Evolutionary conservation across 352 stramenopile species (phyloP), one percentile per base, ranked within the genome.

Genomic region (Globisporangium paroecandrum): DNA sequence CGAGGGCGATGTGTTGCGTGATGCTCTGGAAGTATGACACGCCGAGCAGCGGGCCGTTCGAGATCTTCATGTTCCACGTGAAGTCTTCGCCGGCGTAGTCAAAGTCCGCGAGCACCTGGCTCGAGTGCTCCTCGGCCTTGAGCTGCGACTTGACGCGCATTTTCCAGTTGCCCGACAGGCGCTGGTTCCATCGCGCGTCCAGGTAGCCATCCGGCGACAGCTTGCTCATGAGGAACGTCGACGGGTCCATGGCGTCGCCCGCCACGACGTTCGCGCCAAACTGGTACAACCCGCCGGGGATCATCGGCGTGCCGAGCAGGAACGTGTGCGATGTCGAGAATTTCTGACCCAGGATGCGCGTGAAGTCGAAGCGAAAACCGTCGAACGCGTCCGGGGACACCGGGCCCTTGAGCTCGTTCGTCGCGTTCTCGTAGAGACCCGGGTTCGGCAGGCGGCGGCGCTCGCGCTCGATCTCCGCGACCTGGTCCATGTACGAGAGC

Each of bases 1-100:
- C 88, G 8, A 97, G 60, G 6, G 88, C 85, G 18, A 93, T 69
- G 65, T 94, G 77, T 60, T 83, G 80, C 55, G 88, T 96, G 66
- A 95, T 71, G 71, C 82, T 93, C 82, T 97, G 89, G 64, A 97
- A 81, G 77, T 97, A 97, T 70, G 82, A 92, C 53, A 91, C 80
- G 25, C 88, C 88, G 27, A 95, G 60, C 65, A 95, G 72, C n/a
- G 88, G 85, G 63, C 89, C 89, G 73, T 97, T 94, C 62, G 86
- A 92, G 60, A 94, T 43, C 83, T 97, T 97, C 78, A 96, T 85
- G 82, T 93, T 95, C 81, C 85, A 94, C 65, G 77, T 92, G 68
- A 94, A 97, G 72, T 95, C 88, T 41, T 91, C 80, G 61, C 88
- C 87, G 27, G 68, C 51, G 70, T 93, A 94, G 75, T 97, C 89